A percentile compares a stretch with the other conserved stretches of the same genome.
phyloP scores from a whole-genome alignment of 2,329 filamentous ascomycete genomes.

The Rhinocladiella similis region DNA sequence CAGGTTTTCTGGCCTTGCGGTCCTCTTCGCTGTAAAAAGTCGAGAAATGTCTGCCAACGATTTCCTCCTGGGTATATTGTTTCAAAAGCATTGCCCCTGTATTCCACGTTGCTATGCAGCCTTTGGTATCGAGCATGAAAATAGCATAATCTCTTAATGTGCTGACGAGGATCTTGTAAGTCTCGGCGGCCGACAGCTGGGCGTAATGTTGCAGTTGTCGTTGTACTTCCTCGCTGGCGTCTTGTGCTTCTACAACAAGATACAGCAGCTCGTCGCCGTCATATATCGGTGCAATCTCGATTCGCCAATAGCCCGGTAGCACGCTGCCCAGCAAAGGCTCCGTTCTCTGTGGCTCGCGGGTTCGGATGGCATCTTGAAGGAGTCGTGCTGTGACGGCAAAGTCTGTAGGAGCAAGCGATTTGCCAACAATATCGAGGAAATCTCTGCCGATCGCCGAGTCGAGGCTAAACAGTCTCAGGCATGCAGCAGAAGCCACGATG shows the following conservation, averaged over 20 bases:
- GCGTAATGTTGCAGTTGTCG: constrained; percentile 37
- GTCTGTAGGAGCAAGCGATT: constrained; percentile 37
- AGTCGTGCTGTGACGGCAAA: constrained; percentile 39
- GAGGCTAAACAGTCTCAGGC: constrained; percentile 37
- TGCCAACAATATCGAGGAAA: constrained; percentile 42
- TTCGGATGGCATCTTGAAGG: constrained; percentile 39
- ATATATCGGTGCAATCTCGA: constrained; percentile 47
- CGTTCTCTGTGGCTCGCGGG: constrained; percentile 37
- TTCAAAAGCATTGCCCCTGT: constrained; percentile 57
- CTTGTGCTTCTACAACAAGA: constrained; percentile 44
- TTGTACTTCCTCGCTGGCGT: constrained; percentile 36
- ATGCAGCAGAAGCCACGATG: constrained; percentile 47
- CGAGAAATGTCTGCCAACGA: constrained; percentile 60
- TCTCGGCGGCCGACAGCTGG: constrained; percentile 52
- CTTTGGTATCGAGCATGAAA: constrained; percentile 59
- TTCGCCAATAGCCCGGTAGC: constrained; percentile 33
- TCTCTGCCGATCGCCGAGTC: constrained; percentile 38
- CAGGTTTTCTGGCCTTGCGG: constrained; percentile 50
- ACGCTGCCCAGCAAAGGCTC: constrained; percentile 32
- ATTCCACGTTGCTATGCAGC: constrained; percentile 61
- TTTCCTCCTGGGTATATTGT: constrained; percentile 55
- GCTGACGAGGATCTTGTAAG: constrained; percentile 62
- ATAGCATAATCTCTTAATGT: constrained; percentile 64
- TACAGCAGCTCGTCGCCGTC: constrained; percentile 41
- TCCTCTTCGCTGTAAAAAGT: constrained; percentile 58